These are phyloP conservation scores for Aphanomyces stellatus DNA, from an alignment of 352 stramenopile genomes.

Conservation along the genomic window DNA sequence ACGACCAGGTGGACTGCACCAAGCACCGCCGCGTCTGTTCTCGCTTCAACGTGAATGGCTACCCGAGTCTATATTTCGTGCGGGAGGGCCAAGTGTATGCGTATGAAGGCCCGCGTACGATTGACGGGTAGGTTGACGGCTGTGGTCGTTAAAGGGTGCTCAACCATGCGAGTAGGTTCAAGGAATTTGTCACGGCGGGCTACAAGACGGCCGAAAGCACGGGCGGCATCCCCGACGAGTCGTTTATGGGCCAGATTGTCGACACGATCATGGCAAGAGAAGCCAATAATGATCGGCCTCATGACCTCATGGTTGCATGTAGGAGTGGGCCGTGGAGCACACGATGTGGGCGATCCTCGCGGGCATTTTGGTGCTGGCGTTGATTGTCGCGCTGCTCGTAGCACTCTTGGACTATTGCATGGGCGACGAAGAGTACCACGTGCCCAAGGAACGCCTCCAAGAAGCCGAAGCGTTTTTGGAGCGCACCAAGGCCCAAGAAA, in stretches of 20 bases:
- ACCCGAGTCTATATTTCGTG: slow-evolving; percentile 70
- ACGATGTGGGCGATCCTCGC: slow-evolving; percentile 51
- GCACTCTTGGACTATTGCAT: slow-evolving; percentile 67
- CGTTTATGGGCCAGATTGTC: slow-evolving; percentile 50
- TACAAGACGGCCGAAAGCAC: slow-evolving; percentile 42
- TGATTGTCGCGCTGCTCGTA: slow-evolving; percentile 59
- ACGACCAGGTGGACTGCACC: slow-evolving; percentile 42
- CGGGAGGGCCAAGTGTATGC: slow-evolving; percentile 65
- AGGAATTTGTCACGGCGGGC: slow-evolving; percentile 51
- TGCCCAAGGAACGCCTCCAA: slow-evolving; percentile 26
- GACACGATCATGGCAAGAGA: slow-evolving; percentile 34
- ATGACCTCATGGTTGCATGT: neutral
- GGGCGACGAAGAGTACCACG: slow-evolving; percentile 47
- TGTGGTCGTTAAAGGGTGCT: too few relatives aligned
- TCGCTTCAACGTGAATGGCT: slow-evolving; percentile 71
- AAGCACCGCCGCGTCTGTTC: slow-evolving; percentile 74
- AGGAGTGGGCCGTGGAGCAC: slow-evolving; percentile 63
- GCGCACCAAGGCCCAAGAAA: neutral
- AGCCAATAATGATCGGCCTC: neutral
- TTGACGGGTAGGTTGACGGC: slow-evolving; percentile 67
- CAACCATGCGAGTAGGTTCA: too few relatives aligned
- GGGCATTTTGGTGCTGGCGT: slow-evolving; percentile 44
- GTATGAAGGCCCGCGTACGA: slow-evolving; percentile 58
- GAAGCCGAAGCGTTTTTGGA: slow-evolving; percentile 13
- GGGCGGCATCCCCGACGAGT: slow-evolving; percentile 52